phyloP scores from a whole-genome alignment of 495 filamentous ascomycete genomes.

The Hypoxylon trugodes region DNA sequence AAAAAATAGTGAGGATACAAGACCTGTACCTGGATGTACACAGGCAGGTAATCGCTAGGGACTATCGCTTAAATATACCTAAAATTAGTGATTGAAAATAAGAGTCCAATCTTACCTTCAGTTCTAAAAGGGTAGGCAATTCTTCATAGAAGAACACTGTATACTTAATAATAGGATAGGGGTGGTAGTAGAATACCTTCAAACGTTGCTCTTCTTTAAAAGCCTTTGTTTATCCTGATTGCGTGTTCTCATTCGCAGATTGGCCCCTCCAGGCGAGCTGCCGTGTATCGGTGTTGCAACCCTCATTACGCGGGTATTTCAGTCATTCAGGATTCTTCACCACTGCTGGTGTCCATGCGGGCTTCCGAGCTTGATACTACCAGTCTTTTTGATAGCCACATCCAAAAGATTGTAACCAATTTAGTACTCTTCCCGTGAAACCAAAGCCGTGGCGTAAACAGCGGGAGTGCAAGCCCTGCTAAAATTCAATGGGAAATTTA shows the following conservation, averaged over 20 bases:
- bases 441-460: constrained; percentile 25
- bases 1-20: not conserved
- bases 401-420: constrained; percentile 29
- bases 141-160: not conserved
- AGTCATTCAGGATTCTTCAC: constrained; percentile 29
- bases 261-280: constrained; percentile 38
- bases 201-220: no score
- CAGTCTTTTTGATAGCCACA: constrained; percentile 33
- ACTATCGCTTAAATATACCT: no score
- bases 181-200: no score
- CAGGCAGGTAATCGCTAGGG: not conserved
- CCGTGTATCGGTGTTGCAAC: constrained; percentile 37
- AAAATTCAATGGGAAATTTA: constrained; percentile 36
- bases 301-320: constrained; percentile 39
- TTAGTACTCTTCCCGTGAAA: constrained; percentile 31
- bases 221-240: constrained; percentile 26
- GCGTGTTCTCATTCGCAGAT: constrained; percentile 17
- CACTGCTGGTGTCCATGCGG: constrained; percentile 36
- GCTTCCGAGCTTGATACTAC: constrained; percentile 36
- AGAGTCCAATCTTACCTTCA: no score
- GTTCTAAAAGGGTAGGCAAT: not conserved
- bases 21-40: not conserved
- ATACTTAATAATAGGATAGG: no score
- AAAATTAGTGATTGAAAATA: no score
- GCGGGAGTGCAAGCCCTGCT: constrained; percentile 21